phyloP scores from a whole-genome alignment of 1,284 basidiomycete genomes.

The Pterulicium gracile region DNA sequence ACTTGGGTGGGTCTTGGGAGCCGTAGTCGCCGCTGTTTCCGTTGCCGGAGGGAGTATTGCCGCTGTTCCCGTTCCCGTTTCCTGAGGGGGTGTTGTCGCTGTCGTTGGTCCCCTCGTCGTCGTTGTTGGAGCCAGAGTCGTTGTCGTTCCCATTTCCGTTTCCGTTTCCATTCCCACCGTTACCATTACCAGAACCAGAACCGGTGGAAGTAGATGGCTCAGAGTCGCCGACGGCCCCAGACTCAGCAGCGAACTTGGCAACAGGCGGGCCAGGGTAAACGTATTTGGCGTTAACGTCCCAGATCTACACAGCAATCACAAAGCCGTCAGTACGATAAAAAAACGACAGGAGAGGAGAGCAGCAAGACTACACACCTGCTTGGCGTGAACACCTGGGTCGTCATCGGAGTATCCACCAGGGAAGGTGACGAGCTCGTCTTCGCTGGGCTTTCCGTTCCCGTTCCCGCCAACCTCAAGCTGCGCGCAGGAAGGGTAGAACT shows the following conservation, averaged over 20 bases:
- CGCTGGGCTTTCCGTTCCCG: slow-evolving; percentile 30
- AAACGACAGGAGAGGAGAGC: background rate
- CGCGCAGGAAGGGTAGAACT: slow-evolving; percentile 65
- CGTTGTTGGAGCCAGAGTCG: too few relatives aligned
- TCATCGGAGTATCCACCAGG: slow-evolving; percentile 54
- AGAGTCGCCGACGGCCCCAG: slow-evolving; percentile 1
- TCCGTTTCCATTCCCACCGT: too few relatives aligned
- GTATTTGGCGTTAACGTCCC: slow-evolving; percentile 26
- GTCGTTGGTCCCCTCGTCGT: too few relatives aligned
- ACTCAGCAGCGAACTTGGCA: slow-evolving; percentile 26
- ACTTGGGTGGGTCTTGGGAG: too few relatives aligned
- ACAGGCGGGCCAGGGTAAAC: slow-evolving; percentile 41
- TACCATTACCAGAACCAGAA: slow-evolving; percentile 1
- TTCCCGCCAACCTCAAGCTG: slow-evolving; percentile 48
- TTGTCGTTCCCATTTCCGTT: too few relatives aligned
- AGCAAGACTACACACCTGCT: slow-evolving; percentile 24
- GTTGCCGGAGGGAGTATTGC: too few relatives aligned
- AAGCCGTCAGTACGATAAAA: slow-evolving; percentile 5
- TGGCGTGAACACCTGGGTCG: slow-evolving; percentile 49
- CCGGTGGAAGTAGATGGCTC: background rate
- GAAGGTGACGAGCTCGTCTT: slow-evolving; percentile 38
- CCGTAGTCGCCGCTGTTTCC: too few relatives aligned
- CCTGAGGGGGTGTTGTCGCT: too few relatives aligned
- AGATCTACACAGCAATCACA: slow-evolving; percentile 17
- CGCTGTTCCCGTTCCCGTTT: too few relatives aligned